These are phyloP conservation scores for Clavulina sp. DNA, from an alignment of 768 basidiomycete genomes.

Conservation along the genomic window DNA sequence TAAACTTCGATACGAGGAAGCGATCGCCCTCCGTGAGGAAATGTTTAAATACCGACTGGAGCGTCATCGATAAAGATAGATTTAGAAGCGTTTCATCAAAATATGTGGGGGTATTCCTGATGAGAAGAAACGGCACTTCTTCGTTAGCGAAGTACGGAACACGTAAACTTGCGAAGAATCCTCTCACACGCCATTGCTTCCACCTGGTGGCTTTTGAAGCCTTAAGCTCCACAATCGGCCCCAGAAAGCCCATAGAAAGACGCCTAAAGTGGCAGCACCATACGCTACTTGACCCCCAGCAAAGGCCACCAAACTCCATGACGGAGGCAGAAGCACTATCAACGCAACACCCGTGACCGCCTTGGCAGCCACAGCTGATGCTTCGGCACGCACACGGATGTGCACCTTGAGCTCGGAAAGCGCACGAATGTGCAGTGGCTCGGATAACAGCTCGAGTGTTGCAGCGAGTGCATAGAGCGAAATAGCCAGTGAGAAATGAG, in stretches of 20 bases:
- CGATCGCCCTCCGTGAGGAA: constrained; percentile 93
- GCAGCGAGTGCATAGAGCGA: constrained; percentile 57
- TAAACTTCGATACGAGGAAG: constrained; percentile 67
- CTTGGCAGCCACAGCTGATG: constrained; percentile 57
- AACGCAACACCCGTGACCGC: constrained; percentile 53
- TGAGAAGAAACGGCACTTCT: no score
- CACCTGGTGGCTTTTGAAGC: constrained; percentile 17
- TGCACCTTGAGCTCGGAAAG: constrained; percentile 49
- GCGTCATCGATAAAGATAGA: constrained; percentile 69
- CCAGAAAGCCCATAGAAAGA: constrained; percentile 32
- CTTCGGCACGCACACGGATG: constrained; percentile 73
- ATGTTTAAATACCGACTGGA: constrained; percentile 83
- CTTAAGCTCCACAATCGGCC: constrained; percentile 23
- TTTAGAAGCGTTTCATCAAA: constrained; percentile 33
- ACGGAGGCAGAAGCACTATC: constrained; percentile 28
- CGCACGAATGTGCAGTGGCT: constrained; percentile 66
- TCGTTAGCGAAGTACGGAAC: no score
- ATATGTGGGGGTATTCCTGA: constrained; percentile 12
- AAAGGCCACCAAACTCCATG: constrained; percentile 60
- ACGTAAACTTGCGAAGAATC: no score
- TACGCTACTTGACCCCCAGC: constrained; percentile 73
- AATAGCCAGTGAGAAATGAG: constrained; percentile 45
- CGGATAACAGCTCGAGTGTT: constrained; percentile 57
- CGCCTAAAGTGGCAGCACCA: constrained; percentile 34
- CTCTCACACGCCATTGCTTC: constrained; percentile 17